phyloP scores from a whole-genome alignment of 495 filamentous ascomycete genomes.

The Terfezia claveryi region DNA sequence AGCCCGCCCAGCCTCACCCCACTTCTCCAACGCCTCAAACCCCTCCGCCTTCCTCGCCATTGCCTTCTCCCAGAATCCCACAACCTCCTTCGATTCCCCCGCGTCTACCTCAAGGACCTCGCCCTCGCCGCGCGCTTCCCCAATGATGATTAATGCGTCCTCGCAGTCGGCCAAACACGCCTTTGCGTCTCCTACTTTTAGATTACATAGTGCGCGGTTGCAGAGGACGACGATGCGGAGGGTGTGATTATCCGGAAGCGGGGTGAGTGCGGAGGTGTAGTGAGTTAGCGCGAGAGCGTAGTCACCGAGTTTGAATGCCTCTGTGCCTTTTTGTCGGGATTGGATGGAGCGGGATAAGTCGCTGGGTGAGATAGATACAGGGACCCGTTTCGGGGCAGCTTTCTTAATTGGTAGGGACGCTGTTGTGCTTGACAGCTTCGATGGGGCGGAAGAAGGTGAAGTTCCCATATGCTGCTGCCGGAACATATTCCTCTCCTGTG shows the following conservation, averaged over 20 bases:
- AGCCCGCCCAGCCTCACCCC: slow-evolving; percentile 54
- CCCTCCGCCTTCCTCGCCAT: slow-evolving; percentile 87
- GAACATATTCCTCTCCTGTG: too few species aligned
- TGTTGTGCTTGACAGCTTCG: slow-evolving; percentile 4
- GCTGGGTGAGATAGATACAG: slow-evolving; percentile 35
- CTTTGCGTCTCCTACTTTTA: slow-evolving; percentile 80
- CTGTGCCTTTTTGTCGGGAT: slow-evolving; percentile 57
- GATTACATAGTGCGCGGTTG: slow-evolving; percentile 72
- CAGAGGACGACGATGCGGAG: slow-evolving; percentile 66
- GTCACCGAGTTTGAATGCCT: slow-evolving; percentile 83
- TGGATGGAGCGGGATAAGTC: slow-evolving; percentile 49
- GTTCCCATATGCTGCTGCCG: too few species aligned
- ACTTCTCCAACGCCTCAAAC: slow-evolving; percentile 85
- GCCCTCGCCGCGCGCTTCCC: slow-evolving; percentile 48
- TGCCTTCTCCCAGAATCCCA: slow-evolving; percentile 76
- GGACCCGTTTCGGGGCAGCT: slow-evolving; percentile 27
- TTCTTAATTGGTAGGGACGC: slow-evolving; percentile 11
- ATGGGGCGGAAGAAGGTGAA: not conserved
- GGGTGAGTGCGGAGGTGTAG: slow-evolving; percentile 53
- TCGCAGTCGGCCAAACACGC: slow-evolving; percentile 66
- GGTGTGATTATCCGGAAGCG: slow-evolving; percentile 61
- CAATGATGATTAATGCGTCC: slow-evolving; percentile 56
- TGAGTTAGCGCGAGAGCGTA: slow-evolving; percentile 63
- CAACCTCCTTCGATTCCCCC: slow-evolving; percentile 57
- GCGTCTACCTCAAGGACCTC: slow-evolving; percentile 50